A percentile compares a stretch with the other conserved stretches of the same genome.
phyloP scores from a whole-genome alignment of 2,329 filamentous ascomycete genomes.

The Cladobotryum protrusum region DNA sequence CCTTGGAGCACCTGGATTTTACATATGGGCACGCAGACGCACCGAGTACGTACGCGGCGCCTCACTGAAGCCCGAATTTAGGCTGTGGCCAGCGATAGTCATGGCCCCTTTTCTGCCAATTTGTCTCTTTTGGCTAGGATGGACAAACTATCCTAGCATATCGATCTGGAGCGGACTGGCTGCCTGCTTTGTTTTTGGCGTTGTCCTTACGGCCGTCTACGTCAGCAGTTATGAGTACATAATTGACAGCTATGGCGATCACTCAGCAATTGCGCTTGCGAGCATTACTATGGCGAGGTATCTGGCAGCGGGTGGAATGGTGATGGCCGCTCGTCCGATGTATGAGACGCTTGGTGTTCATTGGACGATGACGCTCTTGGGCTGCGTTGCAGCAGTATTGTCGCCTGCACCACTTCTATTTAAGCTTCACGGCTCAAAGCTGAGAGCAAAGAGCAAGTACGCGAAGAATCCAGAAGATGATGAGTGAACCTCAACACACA shows the following conservation, averaged over 20 bases:
- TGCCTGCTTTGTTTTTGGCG: slow-evolving; percentile 47
- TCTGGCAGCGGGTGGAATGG: slow-evolving; percentile 32
- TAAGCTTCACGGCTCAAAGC: slow-evolving; percentile 27
- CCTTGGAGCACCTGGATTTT: slow-evolving; percentile 38
- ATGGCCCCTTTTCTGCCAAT: slow-evolving; percentile 44
- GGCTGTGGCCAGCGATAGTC: slow-evolving; percentile 48
- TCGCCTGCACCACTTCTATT: slow-evolving; percentile 30
- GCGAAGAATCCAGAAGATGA: too few relatives aligned
- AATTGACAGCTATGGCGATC: slow-evolving; percentile 50
- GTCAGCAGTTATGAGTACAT: slow-evolving; percentile 51
- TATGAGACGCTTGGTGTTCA: slow-evolving; percentile 34
- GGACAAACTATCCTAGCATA: slow-evolving; percentile 40
- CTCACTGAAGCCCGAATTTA: slow-evolving; percentile 43
- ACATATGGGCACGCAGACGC: slow-evolving; percentile 36
- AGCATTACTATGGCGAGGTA: slow-evolving; percentile 28
- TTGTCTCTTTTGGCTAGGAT: slow-evolving; percentile 53
- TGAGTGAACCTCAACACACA: too few relatives aligned
- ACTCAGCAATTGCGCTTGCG: slow-evolving; percentile 33
- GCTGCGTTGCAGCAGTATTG: slow-evolving; percentile 20
- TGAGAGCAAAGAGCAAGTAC: too few relatives aligned
- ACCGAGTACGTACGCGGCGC: slow-evolving; percentile 34
- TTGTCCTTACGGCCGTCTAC: slow-evolving; percentile 43
- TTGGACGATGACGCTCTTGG: slow-evolving; percentile 35
- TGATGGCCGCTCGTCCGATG: slow-evolving; percentile 32
- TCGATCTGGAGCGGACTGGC: slow-evolving; percentile 43